Evolutionary conservation across 2,329 filamentous ascomycete species (phyloP), one percentile per base, ranked within the genome.

Genomic region (Colletotrichum graminicola): DNA sequence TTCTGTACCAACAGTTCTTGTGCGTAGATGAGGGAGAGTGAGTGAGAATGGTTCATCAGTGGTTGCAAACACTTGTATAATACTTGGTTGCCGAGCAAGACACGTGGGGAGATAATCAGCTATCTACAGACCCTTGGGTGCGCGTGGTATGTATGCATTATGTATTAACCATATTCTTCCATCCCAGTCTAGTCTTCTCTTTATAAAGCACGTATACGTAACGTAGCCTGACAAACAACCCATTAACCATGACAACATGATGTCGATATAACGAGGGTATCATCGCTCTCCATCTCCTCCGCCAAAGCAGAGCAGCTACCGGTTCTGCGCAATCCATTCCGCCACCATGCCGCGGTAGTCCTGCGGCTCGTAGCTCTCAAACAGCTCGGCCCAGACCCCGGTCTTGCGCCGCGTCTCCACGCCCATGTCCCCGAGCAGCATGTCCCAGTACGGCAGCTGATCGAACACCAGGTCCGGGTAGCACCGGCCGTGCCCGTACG

Each of bases 401-500:
- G 74, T 68, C 75, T 85, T 85, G 41, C 83, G 76, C 66, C 77
- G 75, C 26, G 76, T 78, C 36, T 81, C 78, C 67, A 90, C 75
- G 0, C 85, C 87, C 71, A 91, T 73, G 76, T 91, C 89, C 21
- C 79, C 78, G 66, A 90, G 74, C 75, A 91, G 76, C 75, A 86
- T 70, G 78, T 91, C 89, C 61, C 89, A 79, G 77, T 89, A 91
- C 8, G 88, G 88, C 56, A 91, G 64, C 5, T 84, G 83, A 76
- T 91, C 89, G 71, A 90, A 91, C 2, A 88, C 87, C 41, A 90
- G 84, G 75, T 91, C 89, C 0, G 85, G 85, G 67, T 83, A 80
- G 39, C 78, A 76, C 2, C 81, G 79, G 0, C 88, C 88, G 72
- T 87, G 87, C 0, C 88, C 88, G 59, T 78, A 81, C 5, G 86